Evolutionary conservation across 306 rosid genomes (phyloP).

Genomic region (Hylodesmum podocarpum): DNA sequence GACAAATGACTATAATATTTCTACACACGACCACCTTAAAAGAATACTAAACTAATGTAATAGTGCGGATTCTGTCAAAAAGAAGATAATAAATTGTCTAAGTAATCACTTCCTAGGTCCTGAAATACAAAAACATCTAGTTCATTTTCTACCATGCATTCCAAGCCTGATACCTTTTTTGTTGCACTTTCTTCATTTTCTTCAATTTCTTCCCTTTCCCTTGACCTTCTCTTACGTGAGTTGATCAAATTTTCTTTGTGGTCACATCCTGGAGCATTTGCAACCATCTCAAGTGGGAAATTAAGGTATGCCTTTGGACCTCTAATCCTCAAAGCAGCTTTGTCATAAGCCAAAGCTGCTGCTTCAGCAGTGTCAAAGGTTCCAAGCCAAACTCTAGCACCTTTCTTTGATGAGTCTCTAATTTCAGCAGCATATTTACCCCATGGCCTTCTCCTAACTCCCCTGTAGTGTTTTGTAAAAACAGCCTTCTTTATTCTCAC

Average conservation of each 20-base stretch:
- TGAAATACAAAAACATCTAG: slow-evolving; percentile 67
- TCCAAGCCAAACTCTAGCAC: slow-evolving; percentile 94
- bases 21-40: background rate
- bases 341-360: slow-evolving; percentile 95
- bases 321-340: slow-evolving; percentile 89
- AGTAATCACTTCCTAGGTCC: slow-evolving; percentile 80
- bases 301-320: slow-evolving; percentile 79
- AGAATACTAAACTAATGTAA: background rate
- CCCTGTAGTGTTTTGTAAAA: slow-evolving; percentile 68
- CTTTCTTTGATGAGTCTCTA: slow-evolving; percentile 77
- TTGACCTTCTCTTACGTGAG: slow-evolving; percentile 39
- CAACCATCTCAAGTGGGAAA: slow-evolving; percentile 69
- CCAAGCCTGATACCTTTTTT: slow-evolving; percentile 46
- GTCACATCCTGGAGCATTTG: slow-evolving; percentile 42
- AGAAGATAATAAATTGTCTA: slow-evolving; percentile 76
- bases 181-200: slow-evolving; percentile 37
- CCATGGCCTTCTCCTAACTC: slow-evolving; percentile 97
- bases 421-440: slow-evolving; percentile 96
- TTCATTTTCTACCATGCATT: slow-evolving; percentile 37
- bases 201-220: slow-evolving; percentile 44
- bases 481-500: slow-evolving; percentile 30
- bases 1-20: background rate
- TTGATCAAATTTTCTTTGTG: slow-evolving; percentile 6
- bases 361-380: slow-evolving; percentile 87
- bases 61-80: slow-evolving; percentile 36